These are phyloP conservation scores for Populus tremula DNA, from an alignment of 345 rosid genomes.

Conservation along the genomic window DNA sequence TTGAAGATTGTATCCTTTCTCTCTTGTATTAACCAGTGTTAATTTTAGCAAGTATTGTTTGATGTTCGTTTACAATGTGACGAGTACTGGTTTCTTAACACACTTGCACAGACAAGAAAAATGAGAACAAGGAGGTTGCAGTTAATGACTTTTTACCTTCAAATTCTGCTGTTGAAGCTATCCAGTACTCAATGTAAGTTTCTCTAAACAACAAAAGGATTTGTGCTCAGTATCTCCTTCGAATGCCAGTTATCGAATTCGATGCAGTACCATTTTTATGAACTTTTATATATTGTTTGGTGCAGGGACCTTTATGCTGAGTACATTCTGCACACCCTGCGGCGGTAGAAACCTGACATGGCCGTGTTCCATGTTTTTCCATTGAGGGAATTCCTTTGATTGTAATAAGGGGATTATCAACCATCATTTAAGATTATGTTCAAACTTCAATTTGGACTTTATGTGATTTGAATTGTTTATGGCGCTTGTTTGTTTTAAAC, in stretches of 20 bases:
- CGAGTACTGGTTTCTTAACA: slow-evolving; percentile 13
- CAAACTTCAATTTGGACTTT: slow-evolving; percentile 5
- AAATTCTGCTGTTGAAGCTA: slow-evolving; percentile 59
- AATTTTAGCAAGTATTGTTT: neutral
- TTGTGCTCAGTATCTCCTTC: neutral
- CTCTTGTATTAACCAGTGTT: neutral
- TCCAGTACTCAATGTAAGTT: slow-evolving; percentile 83
- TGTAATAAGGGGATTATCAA: slow-evolving; percentile 16
- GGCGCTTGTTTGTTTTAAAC: neutral
- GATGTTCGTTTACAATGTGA: neutral
- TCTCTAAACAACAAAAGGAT: neutral
- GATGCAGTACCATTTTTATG: neutral
- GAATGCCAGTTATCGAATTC: neutral
- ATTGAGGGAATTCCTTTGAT: neutral
- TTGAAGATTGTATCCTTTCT: slow-evolving; percentile 82
- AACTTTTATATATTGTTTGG: slow-evolving; percentile 13
- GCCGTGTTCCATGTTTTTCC: neutral
- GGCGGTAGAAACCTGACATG: slow-evolving; percentile 43
- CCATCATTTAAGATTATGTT: neutral
- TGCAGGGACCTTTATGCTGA: slow-evolving; percentile 88
- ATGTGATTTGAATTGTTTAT: neutral
- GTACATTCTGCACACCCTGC: slow-evolving; percentile 54
- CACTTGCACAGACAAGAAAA: slow-evolving; percentile 69
- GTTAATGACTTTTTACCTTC: slow-evolving; percentile 86
- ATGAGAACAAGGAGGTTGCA: slow-evolving; percentile 95